Evolutionary conservation across 169 alveolate species (phyloP), one percentile per base, ranked within the genome.

Genomic region (Theileria sp.): DNA sequence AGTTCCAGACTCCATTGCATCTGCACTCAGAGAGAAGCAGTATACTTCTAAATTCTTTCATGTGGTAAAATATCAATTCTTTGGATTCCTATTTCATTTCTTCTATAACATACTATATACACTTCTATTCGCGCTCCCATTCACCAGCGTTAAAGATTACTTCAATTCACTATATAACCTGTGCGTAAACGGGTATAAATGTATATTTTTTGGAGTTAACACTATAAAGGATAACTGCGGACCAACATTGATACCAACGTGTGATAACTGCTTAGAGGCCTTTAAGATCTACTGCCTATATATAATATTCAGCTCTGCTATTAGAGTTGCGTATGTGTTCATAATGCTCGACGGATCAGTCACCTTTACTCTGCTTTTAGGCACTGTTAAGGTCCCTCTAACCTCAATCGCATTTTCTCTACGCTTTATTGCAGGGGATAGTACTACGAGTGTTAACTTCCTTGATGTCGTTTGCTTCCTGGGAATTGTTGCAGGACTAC

Each of bases 261-360:
- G 91, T 28, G 91, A 85, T 62, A 36, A 50, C 66, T 85, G 91
- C 80, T 69, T 50, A 34, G 91, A 83, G n/a, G 69, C 86, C 13
- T 26, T 70, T 13, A 26, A 38, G 15, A 65, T 85, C 10, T 54
- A 76, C 60, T 8, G 32, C 25, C n/a, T 51, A n/a, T 85, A 85
- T 28, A 30, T 79, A 70, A 56, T 85, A 15, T 74, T 51, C 80
- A 79, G 77, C 85, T 44, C 72, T 9, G 56, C 79, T 19, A 79
- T 85, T 38, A 75, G 91, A 13, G 60, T 79, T n/a, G 84, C 85
- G 1, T 78, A 73, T 36, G 75, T 85, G 26, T 77, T 85, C 85
- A 72, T 85, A 8, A 85, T 85, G 91, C 66, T 77, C 75, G 49
- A 85, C 80, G 91, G 88, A 3, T 50, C 91, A n/a, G 91, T 75